Conservation (phyloP, 2,329 filamentous ascomycete species). For the Diaporthe helianthi region DNA sequence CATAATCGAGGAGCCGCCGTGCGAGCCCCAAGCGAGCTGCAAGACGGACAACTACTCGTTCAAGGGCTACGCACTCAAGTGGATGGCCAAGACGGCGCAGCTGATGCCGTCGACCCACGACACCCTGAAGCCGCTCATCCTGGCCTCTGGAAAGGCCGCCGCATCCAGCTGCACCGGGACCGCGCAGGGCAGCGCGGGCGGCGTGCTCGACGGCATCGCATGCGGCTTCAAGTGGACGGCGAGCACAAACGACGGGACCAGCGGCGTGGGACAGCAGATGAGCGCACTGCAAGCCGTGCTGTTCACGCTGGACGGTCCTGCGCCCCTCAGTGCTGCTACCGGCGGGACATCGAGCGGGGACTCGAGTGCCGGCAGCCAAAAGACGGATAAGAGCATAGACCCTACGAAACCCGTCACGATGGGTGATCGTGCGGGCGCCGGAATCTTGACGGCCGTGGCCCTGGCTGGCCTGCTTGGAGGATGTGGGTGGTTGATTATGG, state of each 20-base stretch:
- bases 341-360: conserved; percentile 59
- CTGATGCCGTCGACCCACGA: conserved; percentile 64
- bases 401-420: conserved; percentile 21
- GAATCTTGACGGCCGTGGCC: conserved; percentile 55
- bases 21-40: conserved; percentile 65
- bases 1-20: conserved; percentile 71
- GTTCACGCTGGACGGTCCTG: conserved; percentile 42
- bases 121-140: conserved; percentile 63
- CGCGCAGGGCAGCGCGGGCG: conserved; percentile 64
- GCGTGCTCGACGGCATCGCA: conserved; percentile 56
- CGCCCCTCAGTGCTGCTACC: conserved; percentile 53
- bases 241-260: conserved; percentile 58
- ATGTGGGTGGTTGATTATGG: conserved; percentile 59
- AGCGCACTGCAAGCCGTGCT: conserved; percentile 63
- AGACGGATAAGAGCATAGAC: conserved; percentile 38
- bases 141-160: conserved; percentile 63
- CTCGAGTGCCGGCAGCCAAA: conserved; percentile 47
- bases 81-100: conserved; percentile 66
- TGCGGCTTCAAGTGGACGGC: conserved; percentile 71
- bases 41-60: conserved; percentile 75
- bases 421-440: conserved; percentile 56
- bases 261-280: conserved; percentile 66
- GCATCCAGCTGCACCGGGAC: conserved; percentile 69
- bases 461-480: conserved; percentile 50
- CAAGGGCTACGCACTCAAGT: conserved; percentile 72